These are phyloP conservation scores for Magnolia sinica DNA, from an alignment of 164 flowering plant genomes.

Conservation along the genomic window DNA sequence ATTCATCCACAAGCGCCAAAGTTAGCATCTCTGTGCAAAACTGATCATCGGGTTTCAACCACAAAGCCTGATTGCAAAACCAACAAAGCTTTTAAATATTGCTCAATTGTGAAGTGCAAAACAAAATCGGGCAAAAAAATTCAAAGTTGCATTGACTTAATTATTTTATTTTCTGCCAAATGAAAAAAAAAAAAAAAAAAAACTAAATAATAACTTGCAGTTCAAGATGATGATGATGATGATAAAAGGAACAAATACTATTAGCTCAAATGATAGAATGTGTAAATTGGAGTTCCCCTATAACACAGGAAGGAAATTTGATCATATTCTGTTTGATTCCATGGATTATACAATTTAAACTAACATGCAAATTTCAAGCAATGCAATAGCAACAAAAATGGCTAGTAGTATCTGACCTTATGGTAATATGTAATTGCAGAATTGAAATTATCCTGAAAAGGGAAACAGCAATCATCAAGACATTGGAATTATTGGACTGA, in stretches of 20 bases:
- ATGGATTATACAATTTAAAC: background rate
- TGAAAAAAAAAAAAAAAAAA: background rate
- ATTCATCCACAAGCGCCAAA: conserved; percentile 73
- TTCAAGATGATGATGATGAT: too few species aligned
- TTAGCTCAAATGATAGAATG: too few species aligned
- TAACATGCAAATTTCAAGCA: background rate
- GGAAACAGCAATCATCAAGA: conserved; percentile 3
- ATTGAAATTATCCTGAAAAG: conserved; percentile 62
- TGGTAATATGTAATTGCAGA: conserved; percentile 82
- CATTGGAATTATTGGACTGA: background rate
- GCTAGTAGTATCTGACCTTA: conserved; percentile 47
- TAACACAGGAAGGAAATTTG: background rate
- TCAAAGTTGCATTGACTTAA: background rate
- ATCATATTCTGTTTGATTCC: background rate
- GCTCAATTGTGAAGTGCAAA: background rate
- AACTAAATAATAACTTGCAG: too few species aligned
- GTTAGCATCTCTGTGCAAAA: conserved; percentile 95
- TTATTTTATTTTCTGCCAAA: background rate
- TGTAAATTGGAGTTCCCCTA: background rate
- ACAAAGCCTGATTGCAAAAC: conserved; percentile 55
- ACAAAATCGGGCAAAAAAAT: background rate
- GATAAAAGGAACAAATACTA: too few species aligned
- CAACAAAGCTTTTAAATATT: background rate
- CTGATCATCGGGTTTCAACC: conserved; percentile 86
- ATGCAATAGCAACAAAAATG: background rate